Evolutionary conservation across 441 rosid species (phyloP).

Genomic region (Corymbia calophylla): DNA sequence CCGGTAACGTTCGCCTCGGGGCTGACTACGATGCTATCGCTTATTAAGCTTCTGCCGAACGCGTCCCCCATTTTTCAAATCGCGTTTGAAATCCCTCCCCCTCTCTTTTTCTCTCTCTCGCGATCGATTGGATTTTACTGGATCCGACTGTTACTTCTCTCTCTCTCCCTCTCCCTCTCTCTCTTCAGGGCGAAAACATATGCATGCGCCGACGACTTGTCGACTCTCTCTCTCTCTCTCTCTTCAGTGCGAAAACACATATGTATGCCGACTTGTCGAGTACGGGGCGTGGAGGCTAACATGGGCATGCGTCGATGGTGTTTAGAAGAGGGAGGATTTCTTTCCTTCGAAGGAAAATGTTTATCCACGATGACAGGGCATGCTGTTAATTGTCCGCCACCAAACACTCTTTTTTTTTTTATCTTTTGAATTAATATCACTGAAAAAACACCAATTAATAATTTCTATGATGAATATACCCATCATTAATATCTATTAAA

Average conservation of each 20-base stretch:
- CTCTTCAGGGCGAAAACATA: accelerated
- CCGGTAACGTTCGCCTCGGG: neutral
- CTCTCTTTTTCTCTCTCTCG: neutral
- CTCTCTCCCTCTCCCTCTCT: neutral
- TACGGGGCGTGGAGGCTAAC: neutral
- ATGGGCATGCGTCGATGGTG: neutral
- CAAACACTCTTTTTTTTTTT: neutral
- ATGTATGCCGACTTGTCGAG: too few species aligned
- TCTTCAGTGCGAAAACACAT: neutral
- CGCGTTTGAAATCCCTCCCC: neutral
- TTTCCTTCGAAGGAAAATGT: neutral
- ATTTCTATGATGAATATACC: too few species aligned
- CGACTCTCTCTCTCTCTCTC: neutral
- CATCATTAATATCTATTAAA: too few species aligned
- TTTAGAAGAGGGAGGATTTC: neutral
- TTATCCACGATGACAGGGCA: neutral
- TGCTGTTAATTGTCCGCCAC: neutral
- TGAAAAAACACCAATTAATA: too few species aligned
- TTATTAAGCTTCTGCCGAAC: neutral
- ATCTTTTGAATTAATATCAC: too few species aligned
- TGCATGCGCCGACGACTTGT: too few species aligned
- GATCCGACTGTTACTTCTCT: neutral
- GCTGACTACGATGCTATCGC: neutral
- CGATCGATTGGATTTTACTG: neutral
- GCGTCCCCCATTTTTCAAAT: neutral